These are phyloP conservation scores for Penicillium tannophilum DNA, from an alignment of 495 filamentous ascomycete species.

Conservation along the genomic window DNA sequence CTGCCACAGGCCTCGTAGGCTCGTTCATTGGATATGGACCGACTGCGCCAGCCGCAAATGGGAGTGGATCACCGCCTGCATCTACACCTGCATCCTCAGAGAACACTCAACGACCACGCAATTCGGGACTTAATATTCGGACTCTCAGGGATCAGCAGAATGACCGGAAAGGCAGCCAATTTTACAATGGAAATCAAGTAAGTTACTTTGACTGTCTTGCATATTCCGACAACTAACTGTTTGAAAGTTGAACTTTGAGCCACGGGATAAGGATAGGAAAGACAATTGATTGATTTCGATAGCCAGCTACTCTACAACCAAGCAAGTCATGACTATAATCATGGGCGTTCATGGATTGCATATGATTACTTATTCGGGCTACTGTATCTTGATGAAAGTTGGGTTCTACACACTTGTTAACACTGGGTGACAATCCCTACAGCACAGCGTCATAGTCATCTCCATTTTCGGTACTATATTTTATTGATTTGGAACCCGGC, in stretches of 20 bases:
- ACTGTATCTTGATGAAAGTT: background rate
- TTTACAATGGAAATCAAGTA: slow-evolving; percentile 92
- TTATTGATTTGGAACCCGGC: background rate
- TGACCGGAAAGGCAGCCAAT: slow-evolving; percentile 58
- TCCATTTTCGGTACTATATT: background rate
- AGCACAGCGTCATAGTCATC: background rate
- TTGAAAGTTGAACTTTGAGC: slow-evolving; percentile 72
- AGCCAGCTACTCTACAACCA: background rate
- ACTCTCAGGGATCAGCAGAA: slow-evolving; percentile 59
- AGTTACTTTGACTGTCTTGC: slow-evolving; percentile 23
- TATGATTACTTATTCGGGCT: background rate
- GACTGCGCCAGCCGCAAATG: slow-evolving; percentile 14
- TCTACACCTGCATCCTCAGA: slow-evolving; percentile 3
- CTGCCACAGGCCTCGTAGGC: slow-evolving; percentile 54
- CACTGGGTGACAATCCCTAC: background rate
- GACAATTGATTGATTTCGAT: slow-evolving; percentile 17
- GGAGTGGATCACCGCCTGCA: slow-evolving; percentile 13
- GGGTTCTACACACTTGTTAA: background rate
- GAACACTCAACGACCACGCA: slow-evolving; percentile 19
- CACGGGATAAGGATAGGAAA: slow-evolving; percentile 60
- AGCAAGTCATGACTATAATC: background rate
- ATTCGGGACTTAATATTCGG: slow-evolving; percentile 46
- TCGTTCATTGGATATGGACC: slow-evolving; percentile 57
- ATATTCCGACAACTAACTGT: slow-evolving; percentile 1
- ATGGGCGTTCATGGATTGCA: background rate